Evolutionary conservation across 768 basidiomycete species (phyloP), one percentile per base, ranked within the genome.

Genomic region (Collybia nuda): DNA sequence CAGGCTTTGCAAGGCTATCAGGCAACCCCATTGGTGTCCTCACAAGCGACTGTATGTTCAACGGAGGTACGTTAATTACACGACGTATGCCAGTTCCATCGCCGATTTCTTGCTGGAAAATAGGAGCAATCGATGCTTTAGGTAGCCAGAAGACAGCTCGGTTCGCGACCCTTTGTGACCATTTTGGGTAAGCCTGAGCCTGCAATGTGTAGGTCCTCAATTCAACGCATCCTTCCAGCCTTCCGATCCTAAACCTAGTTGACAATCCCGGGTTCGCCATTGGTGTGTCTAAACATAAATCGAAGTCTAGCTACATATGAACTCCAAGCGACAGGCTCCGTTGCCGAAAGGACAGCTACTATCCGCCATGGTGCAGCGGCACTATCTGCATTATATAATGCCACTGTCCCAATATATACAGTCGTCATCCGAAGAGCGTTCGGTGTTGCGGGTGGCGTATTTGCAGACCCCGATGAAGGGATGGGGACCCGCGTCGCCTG

Each of bases 201-300:
- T 8, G 24, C 22, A 12, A 17, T 40, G 17, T 17, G 12, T 37
- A 37, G 22, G n/a, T n/a, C 15, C 19, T 5, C 19, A 49, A n/a
- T 42, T 22, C 42, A 11, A 44, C 29, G 8, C 18, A 35, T 18
- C 26, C 26, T 39, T 18, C 19, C 29, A 72, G 69, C 2, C 54
- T 74, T 22, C 72, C 71, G 1, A 61, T 74, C 9, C 48, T 74
- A 17, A 74, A 74, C 53, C 62, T 74, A 1, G 72, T 74, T 18
- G 72, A 74, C 44, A 64, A 72, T 43, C 72, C 72, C 11, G 72
- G 71, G 6, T 72, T 74, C 41, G 70, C 70, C 6, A 62, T 74
- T 21, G 71, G 70, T 68, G 42, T 36, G 55, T 51, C 12, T 32
- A 2, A 14, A 14, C 32, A 14, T 14, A 32, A 11, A 6, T 32